Evolutionary conservation across 441 rosid species (phyloP).

Genomic region (Euphorbia celastroides): DNA sequence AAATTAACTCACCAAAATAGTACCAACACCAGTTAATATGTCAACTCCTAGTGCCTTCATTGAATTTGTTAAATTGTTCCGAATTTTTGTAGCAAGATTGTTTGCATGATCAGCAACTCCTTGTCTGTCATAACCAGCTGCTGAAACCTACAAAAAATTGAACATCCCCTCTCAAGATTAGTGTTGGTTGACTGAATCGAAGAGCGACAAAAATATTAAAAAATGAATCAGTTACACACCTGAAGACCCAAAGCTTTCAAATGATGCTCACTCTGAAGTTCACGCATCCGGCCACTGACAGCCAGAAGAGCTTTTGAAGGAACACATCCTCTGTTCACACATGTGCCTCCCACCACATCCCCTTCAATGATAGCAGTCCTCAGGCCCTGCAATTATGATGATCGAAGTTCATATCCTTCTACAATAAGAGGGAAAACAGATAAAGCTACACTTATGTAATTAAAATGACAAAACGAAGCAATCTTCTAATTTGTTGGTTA

Average conservation of each 20-base stretch:
- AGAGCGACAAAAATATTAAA: background rate
- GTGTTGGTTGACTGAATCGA: background rate
- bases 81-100: conserved; percentile 81
- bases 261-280: conserved; percentile 88
- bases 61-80: conserved; percentile 85
- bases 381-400: conserved; percentile 49
- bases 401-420: background rate
- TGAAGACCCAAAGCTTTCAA: conserved; percentile 91
- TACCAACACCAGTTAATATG: conserved; percentile 79
- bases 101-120: conserved; percentile 98
- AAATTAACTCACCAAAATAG: conserved; percentile 58
- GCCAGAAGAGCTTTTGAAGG: conserved; percentile 99
- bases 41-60: conserved; percentile 93
- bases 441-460: background rate
- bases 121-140: conserved; percentile 88
- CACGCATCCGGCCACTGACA: conserved; percentile 94
- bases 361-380: conserved; percentile 95
- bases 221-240: conserved; percentile 37
- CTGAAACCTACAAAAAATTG: conserved; percentile 53
- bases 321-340: conserved; percentile 97
- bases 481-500: background rate
- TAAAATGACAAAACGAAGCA: background rate
- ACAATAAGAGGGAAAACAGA: background rate
- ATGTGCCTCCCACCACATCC: conserved; percentile 96
- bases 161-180: background rate